Conservation (phyloP, 2,329 filamentous ascomycete genomes). For the Ceratocystis alfenasii region DNA sequence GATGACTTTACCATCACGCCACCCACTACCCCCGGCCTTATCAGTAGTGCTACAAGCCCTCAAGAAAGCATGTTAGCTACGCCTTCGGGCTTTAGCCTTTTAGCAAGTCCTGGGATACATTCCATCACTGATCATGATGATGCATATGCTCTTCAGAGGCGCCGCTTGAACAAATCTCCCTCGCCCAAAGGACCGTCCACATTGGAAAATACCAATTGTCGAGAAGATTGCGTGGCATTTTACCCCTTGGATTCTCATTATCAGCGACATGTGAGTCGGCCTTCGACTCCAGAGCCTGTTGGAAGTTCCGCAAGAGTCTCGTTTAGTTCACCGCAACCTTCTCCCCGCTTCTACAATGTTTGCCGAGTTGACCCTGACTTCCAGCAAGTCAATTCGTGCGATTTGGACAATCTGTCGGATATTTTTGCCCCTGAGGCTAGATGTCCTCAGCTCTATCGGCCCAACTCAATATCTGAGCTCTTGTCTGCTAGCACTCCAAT, state of each 20-base stretch:
- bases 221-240: background rate
- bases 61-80: constrained; percentile 24
- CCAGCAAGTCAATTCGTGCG: background rate
- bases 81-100: constrained; percentile 22
- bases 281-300: constrained; percentile 6
- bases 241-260: background rate
- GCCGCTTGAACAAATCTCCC: background rate
- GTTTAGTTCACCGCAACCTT: background rate
- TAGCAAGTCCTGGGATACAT: constrained; percentile 8
- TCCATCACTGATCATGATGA: constrained; percentile 7
- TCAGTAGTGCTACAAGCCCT: constrained; percentile 23
- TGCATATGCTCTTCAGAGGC: background rate
- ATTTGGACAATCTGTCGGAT: background rate
- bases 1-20: constrained; percentile 24
- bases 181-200: background rate
- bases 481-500: constrained; percentile 6
- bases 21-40: constrained; percentile 25
- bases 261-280: background rate
- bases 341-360: constrained; percentile 6
- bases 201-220: background rate
- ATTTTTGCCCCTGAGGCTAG: constrained; percentile 10
- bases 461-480: constrained; percentile 13
- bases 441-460: background rate
- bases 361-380: background rate
- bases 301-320: background rate